These are phyloP conservation scores for Fusarium concolor DNA, from an alignment of 2,329 filamentous ascomycete genomes.

Conservation along the genomic window DNA sequence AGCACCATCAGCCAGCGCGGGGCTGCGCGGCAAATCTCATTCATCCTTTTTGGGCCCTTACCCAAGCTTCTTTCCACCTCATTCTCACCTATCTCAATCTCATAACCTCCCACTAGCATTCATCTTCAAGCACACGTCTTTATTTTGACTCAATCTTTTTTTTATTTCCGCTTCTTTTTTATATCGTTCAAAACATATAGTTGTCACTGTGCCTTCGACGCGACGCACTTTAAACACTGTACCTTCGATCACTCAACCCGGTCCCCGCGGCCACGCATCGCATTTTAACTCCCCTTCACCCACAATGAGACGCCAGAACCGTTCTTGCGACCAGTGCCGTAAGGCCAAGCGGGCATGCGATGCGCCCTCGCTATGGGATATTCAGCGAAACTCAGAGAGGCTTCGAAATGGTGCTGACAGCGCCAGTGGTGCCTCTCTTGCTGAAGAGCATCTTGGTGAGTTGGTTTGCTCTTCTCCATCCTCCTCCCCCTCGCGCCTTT, in stretches of 20 bases:
- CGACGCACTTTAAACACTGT: slow-evolving; percentile 15
- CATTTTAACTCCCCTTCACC: slow-evolving; percentile 12
- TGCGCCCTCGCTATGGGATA: slow-evolving; percentile 47
- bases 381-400: slow-evolving; percentile 45
- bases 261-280: slow-evolving; percentile 2
- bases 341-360: slow-evolving; percentile 48
- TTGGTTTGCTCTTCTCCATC: slow-evolving; percentile 9
- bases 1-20: slow-evolving; percentile 26
- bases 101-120: slow-evolving; percentile 21
- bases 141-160: slow-evolving; percentile 19
- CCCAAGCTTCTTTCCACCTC: slow-evolving; percentile 16
- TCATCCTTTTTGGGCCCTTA: slow-evolving; percentile 36
- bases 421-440: slow-evolving; percentile 39
- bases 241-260: slow-evolving; percentile 10
- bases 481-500: slow-evolving; percentile 31
- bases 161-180: neutral
- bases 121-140: slow-evolving; percentile 16
- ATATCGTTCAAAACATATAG: neutral
- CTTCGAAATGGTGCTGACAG: slow-evolving; percentile 38
- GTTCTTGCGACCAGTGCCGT: slow-evolving; percentile 47
- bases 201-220: slow-evolving; percentile 21
- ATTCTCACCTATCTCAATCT: slow-evolving; percentile 27
- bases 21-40: slow-evolving; percentile 45
- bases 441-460: slow-evolving; percentile 46
- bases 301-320: slow-evolving; percentile 47